Evolutionary conservation across 306 rosid genomes (phyloP).

Genomic region (Inga leiocalycina): DNA sequence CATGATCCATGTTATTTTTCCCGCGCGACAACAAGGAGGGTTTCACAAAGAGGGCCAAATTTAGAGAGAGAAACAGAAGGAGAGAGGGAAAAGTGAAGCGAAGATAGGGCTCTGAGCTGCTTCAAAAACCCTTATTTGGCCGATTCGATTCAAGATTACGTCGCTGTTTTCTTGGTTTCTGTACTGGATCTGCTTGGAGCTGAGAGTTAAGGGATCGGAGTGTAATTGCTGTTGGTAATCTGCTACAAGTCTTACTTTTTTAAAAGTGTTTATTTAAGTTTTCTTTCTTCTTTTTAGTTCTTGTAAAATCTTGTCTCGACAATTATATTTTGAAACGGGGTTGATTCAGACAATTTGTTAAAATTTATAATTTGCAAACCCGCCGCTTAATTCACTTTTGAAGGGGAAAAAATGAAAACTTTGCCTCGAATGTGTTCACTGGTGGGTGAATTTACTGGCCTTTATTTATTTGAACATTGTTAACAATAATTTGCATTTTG

Average conservation of each 20-base stretch:
- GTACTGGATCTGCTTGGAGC: background rate
- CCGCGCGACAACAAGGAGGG: constrained; percentile 28
- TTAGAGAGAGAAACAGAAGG: constrained; percentile 6
- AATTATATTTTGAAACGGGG: background rate
- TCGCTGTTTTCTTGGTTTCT: background rate
- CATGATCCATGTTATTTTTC: constrained; percentile 21
- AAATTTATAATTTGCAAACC: background rate
- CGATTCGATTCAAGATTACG: constrained; percentile 16
- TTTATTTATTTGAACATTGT: background rate
- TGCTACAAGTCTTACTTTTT: background rate
- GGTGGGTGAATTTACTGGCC: background rate
- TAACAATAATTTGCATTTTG: background rate
- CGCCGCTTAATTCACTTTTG: background rate
- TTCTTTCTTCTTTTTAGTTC: background rate
- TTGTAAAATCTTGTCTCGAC: background rate
- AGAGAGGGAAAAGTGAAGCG: background rate
- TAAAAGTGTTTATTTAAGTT: background rate
- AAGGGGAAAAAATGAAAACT: background rate
- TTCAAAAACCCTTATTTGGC: background rate
- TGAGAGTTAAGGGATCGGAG: constrained; percentile 10
- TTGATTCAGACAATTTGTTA: background rate
- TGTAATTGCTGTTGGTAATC: background rate
- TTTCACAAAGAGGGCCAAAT: background rate
- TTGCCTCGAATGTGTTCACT: background rate
- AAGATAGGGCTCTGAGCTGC: constrained; percentile 14